Conservation (phyloP, 768 basidiomycete species). For the Atractiella rhizophila region DNA sequence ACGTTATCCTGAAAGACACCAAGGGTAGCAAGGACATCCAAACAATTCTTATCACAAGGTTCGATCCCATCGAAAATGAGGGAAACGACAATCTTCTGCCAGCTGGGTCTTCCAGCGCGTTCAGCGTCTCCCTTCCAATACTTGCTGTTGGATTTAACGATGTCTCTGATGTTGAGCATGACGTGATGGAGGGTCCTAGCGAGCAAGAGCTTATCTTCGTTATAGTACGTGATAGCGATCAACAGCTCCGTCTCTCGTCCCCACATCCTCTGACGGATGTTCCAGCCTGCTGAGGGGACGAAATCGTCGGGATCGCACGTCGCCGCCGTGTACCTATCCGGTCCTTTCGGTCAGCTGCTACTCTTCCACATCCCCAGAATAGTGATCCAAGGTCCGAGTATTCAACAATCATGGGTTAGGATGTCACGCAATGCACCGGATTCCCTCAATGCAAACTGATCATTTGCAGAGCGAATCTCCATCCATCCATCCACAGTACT, state of each 20-base stretch:
- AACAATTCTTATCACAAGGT: conserved; percentile 53
- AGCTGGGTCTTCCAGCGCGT: conserved; percentile 37
- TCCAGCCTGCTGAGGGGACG: conserved; percentile 39
- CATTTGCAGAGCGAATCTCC: background rate
- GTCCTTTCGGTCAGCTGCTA: background rate
- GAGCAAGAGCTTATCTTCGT: conserved; percentile 63
- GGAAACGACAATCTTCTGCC: conserved; percentile 48
- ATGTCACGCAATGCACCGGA: too few species aligned
- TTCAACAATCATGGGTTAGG: conserved; percentile 38
- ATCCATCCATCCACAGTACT: background rate
- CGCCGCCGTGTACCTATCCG: conserved; percentile 59
- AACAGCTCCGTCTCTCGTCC: conserved; percentile 65
- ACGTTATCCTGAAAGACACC: conserved; percentile 18
- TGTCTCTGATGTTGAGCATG: conserved; percentile 90
- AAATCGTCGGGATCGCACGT: conserved; percentile 69
- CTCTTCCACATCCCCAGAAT: too few species aligned
- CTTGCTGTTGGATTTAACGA: conserved; percentile 85
- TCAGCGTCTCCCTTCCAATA: conserved; percentile 66
- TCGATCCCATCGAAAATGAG: conserved; percentile 72
- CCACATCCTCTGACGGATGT: conserved; percentile 58
- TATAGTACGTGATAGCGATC: conserved; percentile 9
- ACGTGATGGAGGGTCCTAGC: conserved; percentile 69
- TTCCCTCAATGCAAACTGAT: too few species aligned
- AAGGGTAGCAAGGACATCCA: conserved; percentile 12
- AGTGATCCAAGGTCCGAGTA: conserved; percentile 29